Evolutionary conservation across 2,329 filamentous ascomycete species (phyloP).

Genomic region (Setomelanomma holmii): DNA sequence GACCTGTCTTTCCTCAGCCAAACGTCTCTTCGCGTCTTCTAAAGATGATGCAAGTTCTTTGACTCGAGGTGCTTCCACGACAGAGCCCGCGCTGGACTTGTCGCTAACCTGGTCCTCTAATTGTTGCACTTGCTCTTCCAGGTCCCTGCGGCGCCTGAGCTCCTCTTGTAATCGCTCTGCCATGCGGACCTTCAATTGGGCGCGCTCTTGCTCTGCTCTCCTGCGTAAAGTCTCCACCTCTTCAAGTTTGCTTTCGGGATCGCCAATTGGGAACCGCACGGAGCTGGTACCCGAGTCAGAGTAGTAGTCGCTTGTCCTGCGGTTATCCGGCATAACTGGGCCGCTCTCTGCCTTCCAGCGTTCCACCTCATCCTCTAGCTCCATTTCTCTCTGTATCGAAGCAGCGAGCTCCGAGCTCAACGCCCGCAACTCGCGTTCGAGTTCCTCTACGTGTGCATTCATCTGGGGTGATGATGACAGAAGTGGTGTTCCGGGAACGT

Average conservation of each 20-base stretch:
- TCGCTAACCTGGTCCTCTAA: slow-evolving; percentile 74
- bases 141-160: slow-evolving; percentile 72
- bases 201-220: slow-evolving; percentile 88
- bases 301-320: slow-evolving; percentile 95
- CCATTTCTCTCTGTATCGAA: slow-evolving; percentile 94
- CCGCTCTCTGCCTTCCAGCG: slow-evolving; percentile 78
- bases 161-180: slow-evolving; percentile 89
- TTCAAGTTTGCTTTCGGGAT: slow-evolving; percentile 63
- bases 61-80: slow-evolving; percentile 60
- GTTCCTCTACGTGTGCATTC: slow-evolving; percentile 75
- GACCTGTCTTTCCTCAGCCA: slow-evolving; percentile 83
- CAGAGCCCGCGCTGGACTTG: slow-evolving; percentile 31
- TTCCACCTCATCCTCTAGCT: slow-evolving; percentile 93
- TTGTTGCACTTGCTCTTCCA: slow-evolving; percentile 84
- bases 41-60: slow-evolving; percentile 81
- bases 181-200: slow-evolving; percentile 82
- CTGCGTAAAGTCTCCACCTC: slow-evolving; percentile 85
- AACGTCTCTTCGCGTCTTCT: slow-evolving; percentile 80
- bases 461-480: slow-evolving; percentile 52
- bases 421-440: slow-evolving; percentile 92
- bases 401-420: slow-evolving; percentile 91
- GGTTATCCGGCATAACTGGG: slow-evolving; percentile 66
- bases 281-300: slow-evolving; percentile 94
- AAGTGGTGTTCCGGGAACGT: slow-evolving; percentile 56
- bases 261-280: slow-evolving; percentile 73